Conservation (phyloP, 2,329 filamentous ascomycete genomes). For the Venturia asperata region DNA sequence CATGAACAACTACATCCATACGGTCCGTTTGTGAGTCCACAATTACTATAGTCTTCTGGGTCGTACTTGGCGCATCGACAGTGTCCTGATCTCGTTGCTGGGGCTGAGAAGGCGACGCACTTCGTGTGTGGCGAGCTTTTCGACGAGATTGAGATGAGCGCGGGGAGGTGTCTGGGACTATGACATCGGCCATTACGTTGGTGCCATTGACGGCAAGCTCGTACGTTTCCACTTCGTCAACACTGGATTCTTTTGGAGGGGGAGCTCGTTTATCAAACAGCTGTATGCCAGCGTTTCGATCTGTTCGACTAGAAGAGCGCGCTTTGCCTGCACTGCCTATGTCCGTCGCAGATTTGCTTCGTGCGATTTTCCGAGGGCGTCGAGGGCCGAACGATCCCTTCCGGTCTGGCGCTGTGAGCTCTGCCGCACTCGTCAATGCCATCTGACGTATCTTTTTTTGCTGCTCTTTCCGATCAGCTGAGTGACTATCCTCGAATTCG, state of each 20-base stretch:
- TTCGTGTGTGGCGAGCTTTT: background rate
- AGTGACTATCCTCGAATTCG: slow-evolving; percentile 14
- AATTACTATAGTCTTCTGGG: slow-evolving; percentile 15
- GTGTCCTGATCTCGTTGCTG: background rate
- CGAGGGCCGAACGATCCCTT: background rate
- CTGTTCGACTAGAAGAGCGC: background rate
- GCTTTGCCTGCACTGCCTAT: background rate
- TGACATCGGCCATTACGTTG: background rate
- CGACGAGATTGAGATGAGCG: background rate
- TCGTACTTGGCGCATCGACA: background rate
- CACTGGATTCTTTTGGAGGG: slow-evolving; percentile 2
- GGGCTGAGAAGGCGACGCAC: background rate
- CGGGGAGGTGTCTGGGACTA: slow-evolving; percentile 3
- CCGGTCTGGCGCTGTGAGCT: slow-evolving; percentile 1
- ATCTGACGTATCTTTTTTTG: slow-evolving; percentile 9
- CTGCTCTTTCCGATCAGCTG: slow-evolving; percentile 9
- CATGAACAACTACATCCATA: background rate
- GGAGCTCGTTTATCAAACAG: background rate
- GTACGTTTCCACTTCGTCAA: background rate
- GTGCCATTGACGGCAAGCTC: background rate
- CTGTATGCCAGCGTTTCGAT: background rate
- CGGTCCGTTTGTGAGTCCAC: slow-evolving; percentile 11
- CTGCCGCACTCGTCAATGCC: background rate
- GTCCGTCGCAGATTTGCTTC: slow-evolving; percentile 16
- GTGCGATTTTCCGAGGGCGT: background rate